Evolutionary conservation across 768 basidiomycete genomes (phyloP).

Genomic region (Chalciporus pseudorubinellus): DNA sequence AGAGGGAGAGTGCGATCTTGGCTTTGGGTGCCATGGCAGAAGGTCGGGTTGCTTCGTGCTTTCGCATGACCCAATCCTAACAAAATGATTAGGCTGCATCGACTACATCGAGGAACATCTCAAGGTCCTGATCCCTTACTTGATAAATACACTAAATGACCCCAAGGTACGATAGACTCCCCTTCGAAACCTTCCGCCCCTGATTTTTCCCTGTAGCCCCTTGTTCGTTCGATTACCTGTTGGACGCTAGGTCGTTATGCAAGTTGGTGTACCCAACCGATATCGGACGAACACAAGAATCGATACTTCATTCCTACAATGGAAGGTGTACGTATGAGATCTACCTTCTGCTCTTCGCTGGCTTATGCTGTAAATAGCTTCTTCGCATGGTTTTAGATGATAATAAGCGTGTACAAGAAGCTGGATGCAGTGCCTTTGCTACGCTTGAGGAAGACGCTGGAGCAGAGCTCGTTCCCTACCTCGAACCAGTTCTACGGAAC

Average conservation of each 20-base stretch:
- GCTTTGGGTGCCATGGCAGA: slow-evolving; percentile 98
- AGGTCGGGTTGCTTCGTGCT: slow-evolving; percentile 49
- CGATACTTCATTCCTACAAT: slow-evolving; percentile 95
- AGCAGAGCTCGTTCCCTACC: slow-evolving; percentile 81
- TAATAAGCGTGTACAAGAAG: slow-evolving; percentile 99
- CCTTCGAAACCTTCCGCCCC: not conserved
- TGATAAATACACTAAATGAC: slow-evolving; percentile 87
- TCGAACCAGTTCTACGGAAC: slow-evolving; percentile 93
- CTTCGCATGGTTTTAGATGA: slow-evolving; percentile 96
- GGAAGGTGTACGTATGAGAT: slow-evolving; percentile 76
- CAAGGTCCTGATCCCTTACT: slow-evolving; percentile 88
- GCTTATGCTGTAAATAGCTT: slow-evolving; percentile 51
- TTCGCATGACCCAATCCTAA: slow-evolving; percentile 7
- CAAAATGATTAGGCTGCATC: slow-evolving; percentile 72
- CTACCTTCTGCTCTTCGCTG: slow-evolving; percentile 12
- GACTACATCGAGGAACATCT: slow-evolving; percentile 94
- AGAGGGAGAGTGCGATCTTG: slow-evolving; percentile 92
- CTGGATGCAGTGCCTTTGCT: slow-evolving; percentile 97
- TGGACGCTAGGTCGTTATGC: slow-evolving; percentile 99
- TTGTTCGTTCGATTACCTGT: slow-evolving; percentile 97
- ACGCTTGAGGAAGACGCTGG: slow-evolving; percentile 98
- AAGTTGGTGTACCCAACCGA: slow-evolving; percentile 89
- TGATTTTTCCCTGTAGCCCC: slow-evolving; percentile 55
- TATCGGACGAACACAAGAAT: slow-evolving; percentile 83
- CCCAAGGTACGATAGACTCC: slow-evolving; percentile 62